Evolutionary conservation across 208 protist genomes (phyloP).

Genomic region (Crithidia expoeki): DNA sequence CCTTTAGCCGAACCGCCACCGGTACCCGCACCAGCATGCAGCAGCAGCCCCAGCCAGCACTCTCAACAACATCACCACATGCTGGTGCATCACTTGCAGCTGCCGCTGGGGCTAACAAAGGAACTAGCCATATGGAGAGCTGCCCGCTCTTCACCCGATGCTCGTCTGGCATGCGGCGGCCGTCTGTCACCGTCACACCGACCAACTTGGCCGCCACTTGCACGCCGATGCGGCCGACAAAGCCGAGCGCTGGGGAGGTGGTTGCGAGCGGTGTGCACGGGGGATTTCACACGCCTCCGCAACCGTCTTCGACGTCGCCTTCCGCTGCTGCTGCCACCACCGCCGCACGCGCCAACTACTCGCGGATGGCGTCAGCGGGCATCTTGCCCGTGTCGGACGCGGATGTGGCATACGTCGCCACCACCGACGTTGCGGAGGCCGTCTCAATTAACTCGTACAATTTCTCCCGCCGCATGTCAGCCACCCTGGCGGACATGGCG

Average conservation of each 20-base stretch:
- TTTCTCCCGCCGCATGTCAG: constrained; percentile 49
- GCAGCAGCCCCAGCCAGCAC: constrained; percentile 2
- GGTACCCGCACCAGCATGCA: constrained; percentile 22
- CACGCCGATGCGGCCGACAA: constrained; percentile 24
- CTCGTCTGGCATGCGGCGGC: constrained; percentile 17
- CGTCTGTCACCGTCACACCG: constrained; percentile 1
- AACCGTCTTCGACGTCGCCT: background rate
- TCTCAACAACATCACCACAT: background rate
- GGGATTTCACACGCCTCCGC: constrained; percentile 6
- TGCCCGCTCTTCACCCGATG: constrained; percentile 27
- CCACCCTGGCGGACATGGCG: constrained; percentile 6
- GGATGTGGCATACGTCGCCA: constrained; percentile 60
- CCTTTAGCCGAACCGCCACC: constrained; percentile 46
- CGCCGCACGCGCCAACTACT: constrained; percentile 21
- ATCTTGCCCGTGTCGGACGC: constrained; percentile 60
- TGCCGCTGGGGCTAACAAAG: background rate
- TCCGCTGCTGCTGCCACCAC: constrained; percentile 5
- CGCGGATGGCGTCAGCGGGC: constrained; percentile 40
- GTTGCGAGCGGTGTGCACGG: background rate
- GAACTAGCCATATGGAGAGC: constrained; percentile 4
- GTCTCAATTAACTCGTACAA: constrained; percentile 59
- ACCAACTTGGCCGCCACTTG: background rate
- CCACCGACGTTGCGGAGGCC: constrained; percentile 49
- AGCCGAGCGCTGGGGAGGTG: constrained; percentile 3
- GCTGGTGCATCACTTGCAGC: background rate